Evolutionary conservation across 768 basidiomycete genomes (phyloP), one percentile per base, ranked within the genome.

Genomic region (Agrocybe pediades): DNA sequence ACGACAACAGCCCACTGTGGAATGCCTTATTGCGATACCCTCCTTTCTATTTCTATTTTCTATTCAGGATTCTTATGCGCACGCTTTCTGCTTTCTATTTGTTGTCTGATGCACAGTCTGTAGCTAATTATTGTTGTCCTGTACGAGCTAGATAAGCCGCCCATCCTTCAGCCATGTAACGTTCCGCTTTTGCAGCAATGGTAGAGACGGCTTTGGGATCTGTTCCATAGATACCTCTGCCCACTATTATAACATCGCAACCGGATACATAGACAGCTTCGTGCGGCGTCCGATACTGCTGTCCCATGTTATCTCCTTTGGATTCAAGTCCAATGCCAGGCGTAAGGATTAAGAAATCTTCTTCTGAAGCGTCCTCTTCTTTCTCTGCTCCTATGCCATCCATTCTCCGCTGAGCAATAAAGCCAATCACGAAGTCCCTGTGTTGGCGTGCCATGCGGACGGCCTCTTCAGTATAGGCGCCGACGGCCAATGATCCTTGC

Each of bases 201-300:
- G 68, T 64, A 9, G 73, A 72, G 1, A 79, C 71, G 30, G 79
- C 70, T 25, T 68, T 75, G 42, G 69, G 68, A 54, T 77, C 75
- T 48, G 79, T 77, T 17, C 91, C 93, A 68, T 97, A 95, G 33
- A 99, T 87, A 0, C 97, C 97, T 55, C 97, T 78, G 24, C 97
- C 97, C 42, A 99, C 97, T 54, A 99, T 98, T 66, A 98, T 98
- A 19, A 98, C 82, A 72, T 99, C 97, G 68, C 92, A 92, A 24
- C 94, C 95, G 41, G 81, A 82, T 41, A 88, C 84, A 16, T 82
- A 65, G 24, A 99, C 75, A 21, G 95, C 95, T 67, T 95, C 80
- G 26, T 80, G 72, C 1, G 97, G 97, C 3, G 95, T 94, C 51
- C 92, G 78, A 69, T 98, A 98, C 68, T 97, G 94, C 71, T 98